Percentiles rank a stretch among this genome's conserved stretches.
These are phyloP conservation scores for Tympanopsis confertula DNA, from an alignment of 2,329 filamentous ascomycete species.

Conservation along the genomic window DNA sequence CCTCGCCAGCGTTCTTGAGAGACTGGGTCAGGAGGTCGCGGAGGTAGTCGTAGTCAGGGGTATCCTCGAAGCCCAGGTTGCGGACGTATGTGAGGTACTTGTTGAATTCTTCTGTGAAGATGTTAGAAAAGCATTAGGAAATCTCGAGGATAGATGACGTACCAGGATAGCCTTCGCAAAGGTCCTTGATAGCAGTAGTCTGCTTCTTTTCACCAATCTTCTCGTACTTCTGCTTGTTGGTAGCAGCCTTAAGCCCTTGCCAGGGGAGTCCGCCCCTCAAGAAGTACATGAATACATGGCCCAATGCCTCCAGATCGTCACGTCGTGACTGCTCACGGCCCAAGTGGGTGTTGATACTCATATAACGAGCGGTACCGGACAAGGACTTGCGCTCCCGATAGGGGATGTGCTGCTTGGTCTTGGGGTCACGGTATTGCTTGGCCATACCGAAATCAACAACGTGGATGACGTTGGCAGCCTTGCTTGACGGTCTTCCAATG, in stretches of 20 bases:
- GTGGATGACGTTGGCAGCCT: constrained; percentile 12
- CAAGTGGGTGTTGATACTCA: constrained; percentile 11
- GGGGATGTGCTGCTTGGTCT: constrained; percentile 1
- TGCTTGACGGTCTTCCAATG: constrained; percentile 8
- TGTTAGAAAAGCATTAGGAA: too few relatives aligned
- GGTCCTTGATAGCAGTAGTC: constrained; percentile 62
- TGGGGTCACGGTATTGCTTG: constrained; percentile 5
- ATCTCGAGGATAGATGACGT: too few relatives aligned
- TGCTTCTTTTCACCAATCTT: constrained; percentile 72
- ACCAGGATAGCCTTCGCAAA: constrained; percentile 40
- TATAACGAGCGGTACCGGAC: constrained; percentile 10
- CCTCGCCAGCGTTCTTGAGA: constrained; percentile 55
- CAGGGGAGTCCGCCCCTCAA: constrained; percentile 64
- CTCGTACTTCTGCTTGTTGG: constrained; percentile 67
- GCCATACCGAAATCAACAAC: constrained; percentile 15
- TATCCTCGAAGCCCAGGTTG: constrained; percentile 63
- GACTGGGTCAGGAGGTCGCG: constrained; percentile 55
- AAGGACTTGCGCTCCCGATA: constrained; percentile 4
- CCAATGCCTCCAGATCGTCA: constrained; percentile 65
- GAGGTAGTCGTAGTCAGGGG: constrained; percentile 67
- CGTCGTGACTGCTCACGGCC: constrained; percentile 54
- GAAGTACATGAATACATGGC: constrained; percentile 69
- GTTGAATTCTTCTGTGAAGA: constrained; percentile 62
- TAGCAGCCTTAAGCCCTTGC: constrained; percentile 63
- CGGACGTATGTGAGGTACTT: constrained; percentile 68